Conservation (phyloP, 1,284 basidiomycete genomes). For the Thelephora terrestris region DNA sequence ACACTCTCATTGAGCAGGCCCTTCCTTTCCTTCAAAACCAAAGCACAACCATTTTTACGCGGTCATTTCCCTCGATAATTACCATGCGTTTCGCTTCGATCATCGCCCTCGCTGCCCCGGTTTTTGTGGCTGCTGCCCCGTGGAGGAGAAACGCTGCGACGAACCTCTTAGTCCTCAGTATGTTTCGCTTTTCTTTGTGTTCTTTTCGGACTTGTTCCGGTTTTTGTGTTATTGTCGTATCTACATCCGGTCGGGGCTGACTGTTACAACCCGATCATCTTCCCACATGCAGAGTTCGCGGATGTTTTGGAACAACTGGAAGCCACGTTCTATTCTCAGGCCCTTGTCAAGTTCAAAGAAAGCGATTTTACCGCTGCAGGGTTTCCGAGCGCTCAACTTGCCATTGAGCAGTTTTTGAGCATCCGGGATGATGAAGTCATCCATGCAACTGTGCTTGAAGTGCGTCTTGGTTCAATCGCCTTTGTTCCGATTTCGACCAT, state of each 20-base stretch:
- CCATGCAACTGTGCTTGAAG: conserved; percentile 46
- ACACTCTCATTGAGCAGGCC: conserved; percentile 35
- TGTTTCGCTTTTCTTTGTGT: conserved; percentile 19
- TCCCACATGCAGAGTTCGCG: conserved; percentile 52
- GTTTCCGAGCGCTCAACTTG: conserved; percentile 45
- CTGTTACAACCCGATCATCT: conserved; percentile 1
- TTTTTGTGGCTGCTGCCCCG: conserved; percentile 43
- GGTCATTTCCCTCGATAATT: conserved; percentile 16
- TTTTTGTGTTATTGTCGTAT: neutral
- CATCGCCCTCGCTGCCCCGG: conserved; percentile 37
- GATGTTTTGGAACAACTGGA: conserved; percentile 68
- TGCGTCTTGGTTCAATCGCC: conserved; percentile 13
- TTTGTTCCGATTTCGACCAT: neutral
- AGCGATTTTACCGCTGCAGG: conserved; percentile 63
- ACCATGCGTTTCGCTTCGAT: conserved; percentile 42
- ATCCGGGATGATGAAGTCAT: conserved; percentile 58
- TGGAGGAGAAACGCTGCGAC: conserved; percentile 27
- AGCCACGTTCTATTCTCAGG: conserved; percentile 58
- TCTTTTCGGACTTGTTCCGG: neutral
- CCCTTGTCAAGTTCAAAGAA: conserved; percentile 53
- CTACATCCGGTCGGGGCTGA: no score
- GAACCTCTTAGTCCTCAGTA: conserved; percentile 53
- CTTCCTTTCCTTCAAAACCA: conserved; percentile 32
- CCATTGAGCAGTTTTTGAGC: conserved; percentile 49
- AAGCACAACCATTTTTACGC: conserved; percentile 12